Evolutionary conservation across 2,329 filamentous ascomycete species (phyloP).

Genomic region (Cladosporium phlei): DNA sequence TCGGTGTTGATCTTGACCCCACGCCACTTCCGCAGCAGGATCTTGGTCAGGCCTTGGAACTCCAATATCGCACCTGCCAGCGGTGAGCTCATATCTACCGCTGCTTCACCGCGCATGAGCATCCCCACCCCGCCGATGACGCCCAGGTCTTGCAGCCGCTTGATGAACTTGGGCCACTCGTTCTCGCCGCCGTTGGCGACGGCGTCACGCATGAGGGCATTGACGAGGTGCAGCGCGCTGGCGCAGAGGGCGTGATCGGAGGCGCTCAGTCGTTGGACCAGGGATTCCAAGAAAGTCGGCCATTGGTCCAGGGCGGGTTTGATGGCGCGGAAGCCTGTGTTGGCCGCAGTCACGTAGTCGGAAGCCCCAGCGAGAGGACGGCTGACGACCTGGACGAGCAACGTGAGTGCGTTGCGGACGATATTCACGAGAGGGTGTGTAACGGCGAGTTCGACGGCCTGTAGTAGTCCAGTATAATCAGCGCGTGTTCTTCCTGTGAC

Average conservation of each 20-base stretch:
- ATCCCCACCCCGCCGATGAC: slow-evolving; percentile 85
- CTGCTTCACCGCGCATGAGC: slow-evolving; percentile 87
- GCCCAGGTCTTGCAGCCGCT: slow-evolving; percentile 84
- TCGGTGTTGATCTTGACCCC: slow-evolving; percentile 81
- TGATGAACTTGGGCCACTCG: slow-evolving; percentile 95
- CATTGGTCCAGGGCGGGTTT: slow-evolving; percentile 88
- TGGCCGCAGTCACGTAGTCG: slow-evolving; percentile 46
- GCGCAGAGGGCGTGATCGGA: slow-evolving; percentile 94
- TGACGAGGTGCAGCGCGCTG: slow-evolving; percentile 91
- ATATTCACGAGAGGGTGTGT: slow-evolving; percentile 96
- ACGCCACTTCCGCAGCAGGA: slow-evolving; percentile 69
- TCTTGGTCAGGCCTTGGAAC: slow-evolving; percentile 87
- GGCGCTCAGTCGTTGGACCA: slow-evolving; percentile 85
- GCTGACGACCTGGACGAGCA: slow-evolving; percentile 83
- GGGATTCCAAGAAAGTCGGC: slow-evolving; percentile 89
- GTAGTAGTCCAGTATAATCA: slow-evolving; percentile 2
- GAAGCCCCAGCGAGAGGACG: slow-evolving; percentile 57
- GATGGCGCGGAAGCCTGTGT: slow-evolving; percentile 83
- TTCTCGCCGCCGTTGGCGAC: slow-evolving; percentile 70
- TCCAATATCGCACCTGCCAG: slow-evolving; percentile 84
- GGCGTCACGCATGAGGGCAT: slow-evolving; percentile 88
- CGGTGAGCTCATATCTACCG: slow-evolving; percentile 86
- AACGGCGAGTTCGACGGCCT: slow-evolving; percentile 88
- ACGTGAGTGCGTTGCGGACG: slow-evolving; percentile 91
- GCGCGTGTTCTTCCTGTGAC: background rate